Evolutionary conservation across 2,329 filamentous ascomycete genomes (phyloP), one percentile per base, ranked within the genome.

Genomic region (Fusarium mexicanum): DNA sequence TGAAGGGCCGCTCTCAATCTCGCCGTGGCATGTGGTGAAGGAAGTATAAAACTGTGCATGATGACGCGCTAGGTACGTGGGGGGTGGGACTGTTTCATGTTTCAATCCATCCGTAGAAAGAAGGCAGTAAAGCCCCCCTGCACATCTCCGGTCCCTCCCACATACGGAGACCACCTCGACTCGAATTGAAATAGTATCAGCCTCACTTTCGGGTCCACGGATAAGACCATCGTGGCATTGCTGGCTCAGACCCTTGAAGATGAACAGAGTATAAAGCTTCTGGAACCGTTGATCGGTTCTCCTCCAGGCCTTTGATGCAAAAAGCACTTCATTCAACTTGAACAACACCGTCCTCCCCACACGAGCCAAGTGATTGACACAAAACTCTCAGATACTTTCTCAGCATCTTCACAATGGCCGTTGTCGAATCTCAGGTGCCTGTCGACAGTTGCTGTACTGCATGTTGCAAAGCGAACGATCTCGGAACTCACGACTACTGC

Each of bases 401-500:
- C 43, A 40, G 22, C 35, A 33, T 44, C 29, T 41, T 53, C 47
- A 55, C 24, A 13, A 80, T 80, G 79, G 55, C 70, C 54, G 61
- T 64, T 44, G 44, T 31, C 43, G 70, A 79, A 35, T 31, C 63
- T 46, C 61, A 63, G 55, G 64, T 68, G 35, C 68, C 75, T 31
- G 65, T 73, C 53, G 67, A 80, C 62, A 65, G 62, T 48, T 80
- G 79, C 65, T 80, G 79, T 53, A 78, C 75, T 47, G 79, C 66
- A 46, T 80, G 79, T 58, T 80, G 79, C 64, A 80, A 80, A 69
- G 78, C 78, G 26, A 80, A 61, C 40, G 79, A 80, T 65, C 75
- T 80, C 38, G 79, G 79, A 48, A 80, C 79, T 16, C 79, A 80
- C 63, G 79, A 80, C 68, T 80, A 80, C 59, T 80, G 79, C 54